Evolutionary conservation across 768 basidiomycete species (phyloP), one percentile per base, ranked within the genome.

Genomic region (Lactifluus pinguis): DNA sequence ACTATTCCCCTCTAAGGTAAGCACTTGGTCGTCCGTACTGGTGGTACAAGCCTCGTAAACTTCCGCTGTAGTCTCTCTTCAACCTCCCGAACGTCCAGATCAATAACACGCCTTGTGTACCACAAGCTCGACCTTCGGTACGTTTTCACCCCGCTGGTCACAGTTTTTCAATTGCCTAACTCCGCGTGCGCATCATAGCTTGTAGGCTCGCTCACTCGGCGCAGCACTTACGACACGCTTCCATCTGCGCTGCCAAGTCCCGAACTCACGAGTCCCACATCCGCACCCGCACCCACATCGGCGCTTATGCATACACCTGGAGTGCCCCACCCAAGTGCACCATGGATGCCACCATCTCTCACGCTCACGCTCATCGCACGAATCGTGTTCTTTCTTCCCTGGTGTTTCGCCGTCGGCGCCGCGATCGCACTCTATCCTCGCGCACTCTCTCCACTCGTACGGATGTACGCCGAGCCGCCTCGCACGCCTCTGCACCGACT

Each of bases 331-430:
- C 55, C 61, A 3, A 38, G 45, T 5, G 9, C 61, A 10, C 56
- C 42, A 3, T 59, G 52, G 48, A 4, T 34, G 2, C 53, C 57
- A 6, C 57, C 54, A 3, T 19, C 54, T 4, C 56, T 49, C 38
- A 14, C 48, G 3, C 49, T 49, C 39, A 6, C 57, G 2, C 47
- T 64, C 44, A 38, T 49, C 9, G 15, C 30, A 29, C 65, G 65
- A 29, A 7, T 56, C 48, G 6, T 61, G 7, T 34, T 66, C 49
- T 64, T 34, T 66, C 53, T 63, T 10, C 59, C 62, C 1, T 66
- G 63, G 63, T 60, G 58, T 38, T 15, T 66, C 38, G 49, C 54
- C 52, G 62, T 66, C 38, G 65, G 63, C 44, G 63, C 59, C 11
- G 42, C 49, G 0, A 59, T 66, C 32, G 32, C 53, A 9, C 34